A percentile compares a stretch with the other conserved stretches of the same genome.
Evolutionary conservation across 306 rosid genomes (phyloP).

Genomic region (Ormosia semicastrata): DNA sequence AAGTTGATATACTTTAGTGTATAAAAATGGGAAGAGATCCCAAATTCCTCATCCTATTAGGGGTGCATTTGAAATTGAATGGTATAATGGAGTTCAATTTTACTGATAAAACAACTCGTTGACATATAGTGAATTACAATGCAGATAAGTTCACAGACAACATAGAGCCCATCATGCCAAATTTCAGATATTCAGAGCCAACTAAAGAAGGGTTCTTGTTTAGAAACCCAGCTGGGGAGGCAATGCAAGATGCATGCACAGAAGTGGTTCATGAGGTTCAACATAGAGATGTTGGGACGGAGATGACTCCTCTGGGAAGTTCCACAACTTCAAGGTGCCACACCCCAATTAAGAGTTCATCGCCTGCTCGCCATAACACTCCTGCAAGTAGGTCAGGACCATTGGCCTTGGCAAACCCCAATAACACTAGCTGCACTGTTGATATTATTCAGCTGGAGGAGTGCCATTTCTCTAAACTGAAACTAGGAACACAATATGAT

Average conservation of each 20-base stretch:
- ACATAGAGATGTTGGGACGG: conserved; percentile 86
- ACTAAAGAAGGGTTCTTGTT: conserved; percentile 72
- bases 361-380: conserved; percentile 91
- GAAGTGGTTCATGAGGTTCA: conserved; percentile 54
- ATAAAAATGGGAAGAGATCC: neutral
- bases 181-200: conserved; percentile 56
- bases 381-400: conserved; percentile 90
- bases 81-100: neutral
- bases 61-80: neutral
- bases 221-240: conserved; percentile 46
- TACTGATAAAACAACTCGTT: neutral
- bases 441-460: conserved; percentile 75
- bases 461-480: conserved; percentile 80
- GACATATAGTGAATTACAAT: conserved; percentile 32
- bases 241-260: conserved; percentile 57
- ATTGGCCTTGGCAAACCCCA: conserved; percentile 43
- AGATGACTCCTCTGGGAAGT: conserved; percentile 96
- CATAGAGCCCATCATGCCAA: conserved; percentile 53
- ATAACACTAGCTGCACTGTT: conserved; percentile 31
- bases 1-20: neutral
- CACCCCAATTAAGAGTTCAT: conserved; percentile 78
- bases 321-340: conserved; percentile 91
- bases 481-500: conserved; percentile 70
- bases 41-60: neutral
- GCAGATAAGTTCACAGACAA: conserved; percentile 90